A percentile compares a stretch with the other conserved stretches of the same genome.
Evolutionary conservation across 495 filamentous ascomycete species (phyloP).

Genomic region (Aspergillus sclerotioniger): DNA sequence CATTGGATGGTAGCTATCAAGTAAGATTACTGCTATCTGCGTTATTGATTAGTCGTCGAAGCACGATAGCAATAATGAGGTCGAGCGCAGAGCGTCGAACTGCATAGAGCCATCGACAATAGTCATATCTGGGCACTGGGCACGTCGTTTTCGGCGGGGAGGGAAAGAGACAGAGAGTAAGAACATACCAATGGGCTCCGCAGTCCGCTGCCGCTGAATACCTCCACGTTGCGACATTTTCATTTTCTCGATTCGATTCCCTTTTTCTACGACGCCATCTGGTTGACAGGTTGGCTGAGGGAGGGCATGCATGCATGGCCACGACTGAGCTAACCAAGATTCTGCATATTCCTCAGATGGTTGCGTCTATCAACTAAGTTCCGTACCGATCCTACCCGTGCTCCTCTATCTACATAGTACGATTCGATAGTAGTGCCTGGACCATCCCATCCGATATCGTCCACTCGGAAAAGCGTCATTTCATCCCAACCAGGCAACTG

Average conservation of each 20-base stretch:
- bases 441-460: neutral
- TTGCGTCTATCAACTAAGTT: neutral
- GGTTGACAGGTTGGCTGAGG: constrained; percentile 10
- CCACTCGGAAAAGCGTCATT: neutral
- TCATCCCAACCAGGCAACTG: neutral
- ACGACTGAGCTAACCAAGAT: constrained; percentile 1
- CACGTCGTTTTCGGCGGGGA: neutral
- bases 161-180: neutral
- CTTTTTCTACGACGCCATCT: constrained; percentile 12
- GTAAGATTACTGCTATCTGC: neutral
- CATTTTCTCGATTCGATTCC: neutral
- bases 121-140: neutral
- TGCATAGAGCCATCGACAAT: too few species aligned
- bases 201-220: neutral
- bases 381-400: neutral
- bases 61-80: neutral
- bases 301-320: constrained; percentile 15
- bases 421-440: neutral
- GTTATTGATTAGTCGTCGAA: neutral
- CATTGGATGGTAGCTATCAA: neutral
- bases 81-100: too few species aligned
- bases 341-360: neutral
- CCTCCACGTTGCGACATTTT: constrained; percentile 16
- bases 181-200: constrained; percentile 1
- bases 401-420: neutral